Evolutionary conservation across 2,329 filamentous ascomycete genomes (phyloP), one percentile per base, ranked within the genome.

Genomic region (Diaporthe citriasiana): DNA sequence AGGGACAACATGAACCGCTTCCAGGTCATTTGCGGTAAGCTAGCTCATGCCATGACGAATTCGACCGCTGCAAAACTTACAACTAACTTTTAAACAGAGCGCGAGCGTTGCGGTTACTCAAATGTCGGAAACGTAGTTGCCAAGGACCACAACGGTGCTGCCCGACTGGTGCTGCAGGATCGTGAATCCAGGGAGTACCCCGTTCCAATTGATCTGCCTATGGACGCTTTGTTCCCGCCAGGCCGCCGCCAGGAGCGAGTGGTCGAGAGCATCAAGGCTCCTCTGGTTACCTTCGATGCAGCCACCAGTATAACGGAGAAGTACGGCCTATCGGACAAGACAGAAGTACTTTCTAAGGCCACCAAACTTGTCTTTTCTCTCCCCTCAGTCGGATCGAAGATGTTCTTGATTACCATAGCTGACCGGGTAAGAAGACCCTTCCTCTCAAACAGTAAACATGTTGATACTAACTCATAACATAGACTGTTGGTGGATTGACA

Each of bases 361-460:
- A 90, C 94, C 0, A 91, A 95, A 78, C 88, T 95, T 75, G 95
- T 98, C 3, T 91, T 98, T 71, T 91, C 91, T 66, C 87, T 98
- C 70, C 96, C 97, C 27, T 90, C 95, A 1, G 97, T 98, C 30
- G 96, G 95, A n/a, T 98, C 95, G 30, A 98, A 98, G 84, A 95
- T 93, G 30, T 99, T 98, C 87, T 88, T 99, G 50, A 98, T 99
- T 80, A 98, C 97, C 1, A 99, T 98, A 77, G 95, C 94, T 66
- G 97, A 98, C 83, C 91, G 97, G 63, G 74, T 75, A 55, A 68
- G 74, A 63, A 68, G 22, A 6, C 19, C 8, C 6, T 40, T 13
- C 33, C 12, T 13, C 6, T 10, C 22, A 15, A 60, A 6, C 12
- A 17, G 5, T 13, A 13, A 40, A 15, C 13, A 19, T 7, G 12